These are phyloP conservation scores for Candida ipomoeae DNA, from an alignment of 805 yeast species.

Conservation along the genomic window DNA sequence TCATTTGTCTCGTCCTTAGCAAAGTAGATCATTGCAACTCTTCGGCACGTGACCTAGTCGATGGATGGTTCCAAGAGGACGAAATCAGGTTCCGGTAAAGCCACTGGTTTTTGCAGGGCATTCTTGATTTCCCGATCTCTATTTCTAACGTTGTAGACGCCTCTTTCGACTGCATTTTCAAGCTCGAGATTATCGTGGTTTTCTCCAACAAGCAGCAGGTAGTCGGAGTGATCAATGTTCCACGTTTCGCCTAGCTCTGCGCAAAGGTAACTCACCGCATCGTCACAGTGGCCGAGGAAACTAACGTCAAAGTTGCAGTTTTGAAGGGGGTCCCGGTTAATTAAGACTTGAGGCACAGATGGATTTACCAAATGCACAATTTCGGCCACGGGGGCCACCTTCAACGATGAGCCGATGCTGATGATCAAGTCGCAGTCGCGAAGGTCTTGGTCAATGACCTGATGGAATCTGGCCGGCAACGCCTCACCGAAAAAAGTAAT, in stretches of 20 bases:
- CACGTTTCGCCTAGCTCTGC: conserved; percentile 28
- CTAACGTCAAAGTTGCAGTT: conserved; percentile 79
- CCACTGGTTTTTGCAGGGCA: neutral
- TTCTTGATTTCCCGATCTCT: neutral
- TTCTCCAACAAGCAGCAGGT: conserved; percentile 14
- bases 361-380: conserved; percentile 71
- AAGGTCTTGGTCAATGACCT: conserved; percentile 54
- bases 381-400: conserved; percentile 89
- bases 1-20: too few relatives aligned
- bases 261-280: conserved; percentile 61
- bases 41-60: neutral
- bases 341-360: conserved; percentile 77
- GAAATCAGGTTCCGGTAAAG: conserved; percentile 13
- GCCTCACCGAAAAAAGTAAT: conserved; percentile 89
- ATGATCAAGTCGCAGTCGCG: conserved; percentile 69
- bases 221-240: conserved; percentile 31
- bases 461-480: conserved; percentile 67
- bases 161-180: neutral
- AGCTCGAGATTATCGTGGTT: conserved; percentile 8
- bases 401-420: conserved; percentile 86
- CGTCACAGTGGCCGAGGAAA: conserved; percentile 79
- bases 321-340: conserved; percentile 69
- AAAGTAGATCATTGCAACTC: too few relatives aligned
- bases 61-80: conserved; percentile 15
- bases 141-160: neutral